Conservation (phyloP, 2,329 filamentous ascomycete species). For the Fusarium veterinarium region DNA sequence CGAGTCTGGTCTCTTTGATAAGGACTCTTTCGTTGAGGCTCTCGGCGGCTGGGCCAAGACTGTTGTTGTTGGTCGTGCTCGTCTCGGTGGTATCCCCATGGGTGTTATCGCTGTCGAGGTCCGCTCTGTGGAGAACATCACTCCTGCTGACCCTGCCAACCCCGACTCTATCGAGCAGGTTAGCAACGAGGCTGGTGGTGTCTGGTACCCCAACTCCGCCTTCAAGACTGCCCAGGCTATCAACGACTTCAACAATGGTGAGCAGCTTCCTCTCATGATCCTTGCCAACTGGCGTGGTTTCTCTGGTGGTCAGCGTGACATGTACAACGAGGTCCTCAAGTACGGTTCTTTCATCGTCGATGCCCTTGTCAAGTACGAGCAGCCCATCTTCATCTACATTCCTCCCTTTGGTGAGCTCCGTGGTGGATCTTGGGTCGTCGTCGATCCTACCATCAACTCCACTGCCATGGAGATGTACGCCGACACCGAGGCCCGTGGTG, state of each 20-base stretch:
- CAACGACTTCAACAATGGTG: constrained; percentile 98
- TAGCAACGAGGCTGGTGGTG: constrained; percentile 93
- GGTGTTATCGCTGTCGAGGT: constrained; percentile 98
- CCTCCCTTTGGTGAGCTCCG: constrained; percentile 95
- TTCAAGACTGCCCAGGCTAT: constrained; percentile 99
- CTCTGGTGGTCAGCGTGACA: constrained; percentile 98
- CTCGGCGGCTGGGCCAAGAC: constrained; percentile 98
- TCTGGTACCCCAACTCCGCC: constrained; percentile 99
- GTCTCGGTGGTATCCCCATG: constrained; percentile 95
- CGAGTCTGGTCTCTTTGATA: constrained; percentile 93
- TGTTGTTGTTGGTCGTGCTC: constrained; percentile 95
- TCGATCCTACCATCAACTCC: constrained; percentile 98
- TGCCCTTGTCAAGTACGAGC: constrained; percentile 96
- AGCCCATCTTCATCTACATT: constrained; percentile 99
- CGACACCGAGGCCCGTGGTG: constrained; percentile 92
- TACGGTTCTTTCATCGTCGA: constrained; percentile 99
- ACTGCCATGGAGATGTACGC: constrained; percentile 99
- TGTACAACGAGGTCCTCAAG: constrained; percentile 99
- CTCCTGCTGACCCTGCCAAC: constrained; percentile 95
- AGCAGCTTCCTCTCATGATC: constrained; percentile 98
- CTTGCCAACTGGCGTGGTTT: constrained; percentile 99
- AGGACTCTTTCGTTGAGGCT: constrained; percentile 94
- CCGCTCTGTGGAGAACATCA: constrained; percentile 95
- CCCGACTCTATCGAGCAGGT: constrained; percentile 98
- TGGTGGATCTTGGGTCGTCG: constrained; percentile 99